Percentiles rank a stretch among this genome's conserved stretches.
These are phyloP conservation scores for Penstemon eatonii DNA, from an alignment of 257 asterid genomes.

Conservation along the genomic window DNA sequence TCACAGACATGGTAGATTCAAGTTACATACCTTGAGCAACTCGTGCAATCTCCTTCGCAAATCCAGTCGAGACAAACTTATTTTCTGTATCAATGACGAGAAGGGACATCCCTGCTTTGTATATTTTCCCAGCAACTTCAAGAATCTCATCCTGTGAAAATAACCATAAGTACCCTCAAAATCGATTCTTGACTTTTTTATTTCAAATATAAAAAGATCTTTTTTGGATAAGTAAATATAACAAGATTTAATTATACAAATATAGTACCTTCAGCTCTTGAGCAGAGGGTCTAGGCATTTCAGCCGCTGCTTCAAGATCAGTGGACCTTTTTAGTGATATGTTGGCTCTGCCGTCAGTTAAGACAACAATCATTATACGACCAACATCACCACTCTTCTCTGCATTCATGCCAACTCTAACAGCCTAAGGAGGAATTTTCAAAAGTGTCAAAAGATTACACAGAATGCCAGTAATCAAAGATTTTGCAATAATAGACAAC, in stretches of 20 bases:
- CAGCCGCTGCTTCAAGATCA: constrained; percentile 78
- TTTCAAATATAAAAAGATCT: neutral
- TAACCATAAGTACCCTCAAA: constrained; percentile 28
- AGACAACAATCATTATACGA: constrained; percentile 90
- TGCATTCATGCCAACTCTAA: constrained; percentile 94
- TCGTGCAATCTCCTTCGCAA: constrained; percentile 95
- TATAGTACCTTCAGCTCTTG: constrained; percentile 73
- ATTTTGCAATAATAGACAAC: neutral
- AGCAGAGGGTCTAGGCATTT: constrained; percentile 78
- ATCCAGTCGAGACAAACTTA: constrained; percentile 93
- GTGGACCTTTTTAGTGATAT: constrained; percentile 89
- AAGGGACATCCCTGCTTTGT: constrained; percentile 80
- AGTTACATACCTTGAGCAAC: constrained; percentile 79
- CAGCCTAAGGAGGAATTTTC: constrained; percentile 56
- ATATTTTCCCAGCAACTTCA: constrained; percentile 90
- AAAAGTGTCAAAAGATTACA: neutral
- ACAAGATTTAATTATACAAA: neutral
- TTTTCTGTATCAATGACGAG: constrained; percentile 61
- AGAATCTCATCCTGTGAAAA: constrained; percentile 79
- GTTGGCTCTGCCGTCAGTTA: constrained; percentile 98
- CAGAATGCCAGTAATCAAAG: neutral
- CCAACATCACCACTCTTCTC: constrained; percentile 99
- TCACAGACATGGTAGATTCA: neutral
- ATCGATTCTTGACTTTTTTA: neutral
- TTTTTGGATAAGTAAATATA: too few species aligned